Evolutionary conservation across 306 rosid genomes (phyloP).

Genomic region (Comarum palustre): DNA sequence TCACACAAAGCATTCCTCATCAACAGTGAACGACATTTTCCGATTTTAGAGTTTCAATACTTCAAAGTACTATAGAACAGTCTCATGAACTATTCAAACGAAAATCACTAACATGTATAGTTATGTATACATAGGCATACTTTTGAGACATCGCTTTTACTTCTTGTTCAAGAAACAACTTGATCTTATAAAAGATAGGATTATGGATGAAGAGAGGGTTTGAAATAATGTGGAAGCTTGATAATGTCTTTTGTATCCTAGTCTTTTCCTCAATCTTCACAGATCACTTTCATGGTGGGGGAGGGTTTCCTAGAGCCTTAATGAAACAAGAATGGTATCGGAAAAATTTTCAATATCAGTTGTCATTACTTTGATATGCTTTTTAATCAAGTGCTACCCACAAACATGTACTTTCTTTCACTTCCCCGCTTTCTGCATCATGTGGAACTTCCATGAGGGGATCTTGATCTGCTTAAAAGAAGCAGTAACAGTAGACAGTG

Average conservation of each 20-base stretch:
- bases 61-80: not conserved
- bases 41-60: not conserved
- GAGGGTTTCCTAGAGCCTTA: not conserved
- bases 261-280: not conserved
- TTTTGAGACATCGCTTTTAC: not conserved
- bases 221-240: not conserved
- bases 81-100: not conserved
- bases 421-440: not conserved
- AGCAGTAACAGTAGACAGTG: not conserved
- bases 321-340: not conserved
- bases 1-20: not conserved
- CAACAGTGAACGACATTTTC: not conserved
- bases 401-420: not conserved
- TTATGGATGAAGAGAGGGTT: not conserved
- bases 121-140: not conserved
- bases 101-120: not conserved
- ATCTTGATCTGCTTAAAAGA: not conserved
- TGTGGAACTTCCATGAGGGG: not conserved
- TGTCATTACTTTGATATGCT: not conserved
- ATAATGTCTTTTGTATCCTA: not conserved
- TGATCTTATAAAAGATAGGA: not conserved
- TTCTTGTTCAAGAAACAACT: slow-evolving; percentile 2
- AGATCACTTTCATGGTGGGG: not conserved
- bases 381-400: not conserved
- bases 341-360: not conserved